phyloP scores from a whole-genome alignment of 2,329 filamentous ascomycete species.

The Apiospora sp. region DNA sequence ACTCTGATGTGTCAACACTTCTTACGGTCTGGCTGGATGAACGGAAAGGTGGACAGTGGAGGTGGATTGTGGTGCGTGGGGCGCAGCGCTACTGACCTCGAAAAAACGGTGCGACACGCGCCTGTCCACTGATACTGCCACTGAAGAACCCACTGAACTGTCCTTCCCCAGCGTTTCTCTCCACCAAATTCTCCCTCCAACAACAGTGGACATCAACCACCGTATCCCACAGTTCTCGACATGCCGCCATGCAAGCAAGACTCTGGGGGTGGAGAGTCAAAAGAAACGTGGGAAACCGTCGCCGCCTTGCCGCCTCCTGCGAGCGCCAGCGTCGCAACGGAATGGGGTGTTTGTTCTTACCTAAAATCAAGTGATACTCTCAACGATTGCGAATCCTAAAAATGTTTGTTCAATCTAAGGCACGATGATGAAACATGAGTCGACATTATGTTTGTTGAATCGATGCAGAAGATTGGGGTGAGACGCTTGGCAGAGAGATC shows the following conservation, averaged over 20 bases:
- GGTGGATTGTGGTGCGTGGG: neutral
- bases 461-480: neutral
- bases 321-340: neutral
- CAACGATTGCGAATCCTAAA: neutral
- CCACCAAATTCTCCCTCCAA: neutral
- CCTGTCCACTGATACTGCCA: neutral
- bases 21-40: neutral
- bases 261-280: conserved; percentile 15
- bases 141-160: conserved; percentile 1
- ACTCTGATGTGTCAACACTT: neutral
- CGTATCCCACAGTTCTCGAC: neutral
- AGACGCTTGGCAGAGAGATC: neutral
- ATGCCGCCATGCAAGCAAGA: conserved; percentile 6
- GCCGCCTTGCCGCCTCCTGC: neutral
- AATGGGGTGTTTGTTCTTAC: neutral
- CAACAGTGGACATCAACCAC: neutral
- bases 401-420: conserved; percentile 7
- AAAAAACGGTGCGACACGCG: neutral
- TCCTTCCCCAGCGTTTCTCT: conserved; percentile 3
- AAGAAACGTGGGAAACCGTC: conserved; percentile 7
- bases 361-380: neutral
- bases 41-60: conserved; percentile 3
- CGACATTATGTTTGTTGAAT: conserved; percentile 19
- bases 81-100: neutral
- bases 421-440: conserved; percentile 1